Percentiles rank a stretch among this genome's conserved stretches.
phyloP scores from a whole-genome alignment of 208 protist species.

The Leishmania arabica region DNA sequence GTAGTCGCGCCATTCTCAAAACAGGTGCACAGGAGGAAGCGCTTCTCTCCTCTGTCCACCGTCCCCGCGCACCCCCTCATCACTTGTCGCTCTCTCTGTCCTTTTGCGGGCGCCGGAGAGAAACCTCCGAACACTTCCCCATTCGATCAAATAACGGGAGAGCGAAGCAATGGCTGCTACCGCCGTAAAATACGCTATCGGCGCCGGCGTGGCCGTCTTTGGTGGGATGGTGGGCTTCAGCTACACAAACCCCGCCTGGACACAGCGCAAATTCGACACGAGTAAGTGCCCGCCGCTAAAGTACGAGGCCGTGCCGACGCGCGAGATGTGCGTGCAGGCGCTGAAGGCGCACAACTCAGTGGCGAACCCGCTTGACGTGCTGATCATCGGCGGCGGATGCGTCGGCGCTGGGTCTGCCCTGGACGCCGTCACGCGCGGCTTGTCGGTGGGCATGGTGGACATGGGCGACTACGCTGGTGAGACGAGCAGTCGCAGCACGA shows the following conservation, averaged over 20 bases:
- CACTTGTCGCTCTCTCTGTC: background rate
- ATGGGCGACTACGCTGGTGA: slow-evolving; percentile 96
- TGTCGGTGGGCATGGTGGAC: slow-evolving; percentile 94
- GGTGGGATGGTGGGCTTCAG: slow-evolving; percentile 64
- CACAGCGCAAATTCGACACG: slow-evolving; percentile 69
- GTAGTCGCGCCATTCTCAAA: background rate
- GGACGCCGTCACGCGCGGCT: slow-evolving; percentile 93
- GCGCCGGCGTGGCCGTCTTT: slow-evolving; percentile 40
- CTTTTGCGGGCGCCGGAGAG: background rate
- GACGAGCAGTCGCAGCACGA: slow-evolving; percentile 95
- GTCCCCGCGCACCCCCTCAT: background rate
- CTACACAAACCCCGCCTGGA: slow-evolving; percentile 81
- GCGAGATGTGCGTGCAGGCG: slow-evolving; percentile 55
- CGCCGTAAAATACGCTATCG: slow-evolving; percentile 50
- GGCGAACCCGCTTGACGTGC: slow-evolving; percentile 87
- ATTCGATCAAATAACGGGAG: background rate
- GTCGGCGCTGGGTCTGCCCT: slow-evolving; percentile 94
- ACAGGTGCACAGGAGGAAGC: background rate
- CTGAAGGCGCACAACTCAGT: slow-evolving; percentile 47
- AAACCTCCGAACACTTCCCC: background rate
- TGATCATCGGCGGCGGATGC: slow-evolving; percentile 96
- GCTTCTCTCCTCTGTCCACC: background rate
- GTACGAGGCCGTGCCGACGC: slow-evolving; percentile 45
- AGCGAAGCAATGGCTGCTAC: slow-evolving; percentile 32
- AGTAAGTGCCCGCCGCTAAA: slow-evolving; percentile 45